Percentiles rank a stretch among this genome's conserved stretches.
Evolutionary conservation across 75 land plant genomes (phyloP).

Genomic region (Selaginella tamariscina): DNA sequence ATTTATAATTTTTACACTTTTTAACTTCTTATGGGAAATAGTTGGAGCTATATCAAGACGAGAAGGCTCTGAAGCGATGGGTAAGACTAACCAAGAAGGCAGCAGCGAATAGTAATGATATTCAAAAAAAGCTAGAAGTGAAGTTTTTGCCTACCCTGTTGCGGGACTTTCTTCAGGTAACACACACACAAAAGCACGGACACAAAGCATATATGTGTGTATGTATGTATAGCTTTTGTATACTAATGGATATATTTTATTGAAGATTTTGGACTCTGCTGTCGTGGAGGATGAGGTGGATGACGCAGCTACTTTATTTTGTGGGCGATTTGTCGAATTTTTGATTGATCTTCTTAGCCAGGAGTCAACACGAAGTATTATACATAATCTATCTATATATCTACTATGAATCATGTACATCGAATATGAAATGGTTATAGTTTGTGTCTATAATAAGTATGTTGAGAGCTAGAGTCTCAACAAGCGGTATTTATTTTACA

Average conservation of each 20-base stretch:
- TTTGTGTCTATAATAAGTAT: no score
- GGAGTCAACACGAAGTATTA: conserved; percentile 89
- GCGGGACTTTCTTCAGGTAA: conserved; percentile 78
- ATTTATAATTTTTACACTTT: no score
- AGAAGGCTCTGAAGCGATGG: conserved; percentile 52
- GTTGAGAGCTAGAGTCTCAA: no score
- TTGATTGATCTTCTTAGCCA: conserved; percentile 91
- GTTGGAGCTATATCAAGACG: conserved; percentile 86
- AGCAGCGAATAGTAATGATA: conserved; percentile 33
- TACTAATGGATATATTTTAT: neutral
- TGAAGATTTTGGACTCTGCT: conserved; percentile 50
- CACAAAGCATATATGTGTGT: neutral
- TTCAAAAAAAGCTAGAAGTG: conserved; percentile 53
- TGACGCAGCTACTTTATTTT: conserved; percentile 62
- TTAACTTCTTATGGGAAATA: conserved; percentile 6
- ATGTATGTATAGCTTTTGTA: neutral
- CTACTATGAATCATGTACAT: no score
- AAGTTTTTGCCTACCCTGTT: conserved; percentile 60
- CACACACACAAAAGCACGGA: no score
- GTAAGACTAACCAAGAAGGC: conserved; percentile 39
- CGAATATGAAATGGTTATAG: no score
- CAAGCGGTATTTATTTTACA: conserved; percentile 18
- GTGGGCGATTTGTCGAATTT: conserved; percentile 95
- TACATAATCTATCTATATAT: no score
- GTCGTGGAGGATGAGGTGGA: conserved; percentile 40